phyloP scores from a whole-genome alignment of 257 asterid species.

The Solanum chiquidenum region DNA sequence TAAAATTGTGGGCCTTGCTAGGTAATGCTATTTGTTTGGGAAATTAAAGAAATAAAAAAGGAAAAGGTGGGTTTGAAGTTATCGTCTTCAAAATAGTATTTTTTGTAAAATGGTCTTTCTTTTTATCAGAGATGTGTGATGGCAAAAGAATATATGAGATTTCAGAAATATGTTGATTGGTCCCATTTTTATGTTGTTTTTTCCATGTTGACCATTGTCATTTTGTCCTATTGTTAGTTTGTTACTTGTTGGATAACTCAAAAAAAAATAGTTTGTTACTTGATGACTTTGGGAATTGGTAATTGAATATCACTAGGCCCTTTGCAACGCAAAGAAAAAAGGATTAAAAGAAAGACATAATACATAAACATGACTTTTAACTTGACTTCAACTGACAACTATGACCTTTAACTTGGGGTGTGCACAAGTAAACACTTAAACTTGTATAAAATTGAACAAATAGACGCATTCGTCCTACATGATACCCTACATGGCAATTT shows the following conservation, averaged over 20 bases:
- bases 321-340: background rate
- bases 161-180: background rate
- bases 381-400: fast-evolving
- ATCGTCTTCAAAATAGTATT: background rate
- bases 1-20: background rate
- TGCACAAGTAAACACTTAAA: background rate
- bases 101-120: background rate
- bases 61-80: background rate
- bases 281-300: background rate
- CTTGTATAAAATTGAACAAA: no score
- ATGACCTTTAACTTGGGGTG: fast-evolving
- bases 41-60: background rate
- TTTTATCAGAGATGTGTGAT: background rate
- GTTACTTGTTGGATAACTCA: background rate
- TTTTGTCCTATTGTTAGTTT: background rate
- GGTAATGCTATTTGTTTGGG: background rate
- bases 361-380: background rate
- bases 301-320: background rate
- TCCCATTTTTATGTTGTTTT: background rate
- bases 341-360: background rate
- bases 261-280: background rate
- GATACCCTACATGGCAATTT: background rate
- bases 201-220: background rate
- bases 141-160: background rate
- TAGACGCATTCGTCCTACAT: background rate